Evolutionary conservation across 805 yeast genomes (phyloP), one percentile per base, ranked within the genome.

Genomic region (Teunomyces aglyptinius): DNA sequence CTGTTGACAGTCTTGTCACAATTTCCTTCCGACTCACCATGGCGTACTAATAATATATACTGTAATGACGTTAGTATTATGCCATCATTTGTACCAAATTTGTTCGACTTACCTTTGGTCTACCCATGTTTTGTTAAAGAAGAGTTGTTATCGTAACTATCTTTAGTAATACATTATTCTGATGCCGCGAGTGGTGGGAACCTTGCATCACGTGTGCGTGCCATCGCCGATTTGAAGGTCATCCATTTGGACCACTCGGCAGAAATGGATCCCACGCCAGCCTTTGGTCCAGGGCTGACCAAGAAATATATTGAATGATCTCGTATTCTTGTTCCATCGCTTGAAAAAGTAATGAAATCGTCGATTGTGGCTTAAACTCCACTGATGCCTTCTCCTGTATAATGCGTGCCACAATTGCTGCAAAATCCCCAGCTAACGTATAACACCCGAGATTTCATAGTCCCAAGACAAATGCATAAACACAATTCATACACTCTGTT

Each of bases 1-100:
- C 85, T 73, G 63, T 91, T 91, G 44, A 91, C 90, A 1, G 82
- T 68, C 61, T 91, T 90, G 65, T 91, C 96, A 53, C 80, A 81
- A 66, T 91, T 91, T 6, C 96, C 95, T 59, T 88, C 95, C 4
- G 94, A 85, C 60, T 91, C 97, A 20, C 97, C 97, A 61, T 91
- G 97, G 53, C 97, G 82, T 10, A 91, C 82, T 22, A 91, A 72
- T 43, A 91, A 71, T 22, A 91, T 89, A 27, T 90, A 73, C 81
- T 81, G 46, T 24, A 12, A 4, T 7, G 39, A 34, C 43, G 28
- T 40, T 19, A 22, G 18, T n/a, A 10, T 13, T 24, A 8, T 24
- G 8, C 26, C 8, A 8, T 24, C 3, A 24, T 8, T 8, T 24
- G 11, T 6, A 24, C 8, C 26, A 24, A 24, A 24, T 24, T 24